Conservation (phyloP, 192 early-diverging fungal genomes). For the Lunasporangiospora selenospora region DNA sequence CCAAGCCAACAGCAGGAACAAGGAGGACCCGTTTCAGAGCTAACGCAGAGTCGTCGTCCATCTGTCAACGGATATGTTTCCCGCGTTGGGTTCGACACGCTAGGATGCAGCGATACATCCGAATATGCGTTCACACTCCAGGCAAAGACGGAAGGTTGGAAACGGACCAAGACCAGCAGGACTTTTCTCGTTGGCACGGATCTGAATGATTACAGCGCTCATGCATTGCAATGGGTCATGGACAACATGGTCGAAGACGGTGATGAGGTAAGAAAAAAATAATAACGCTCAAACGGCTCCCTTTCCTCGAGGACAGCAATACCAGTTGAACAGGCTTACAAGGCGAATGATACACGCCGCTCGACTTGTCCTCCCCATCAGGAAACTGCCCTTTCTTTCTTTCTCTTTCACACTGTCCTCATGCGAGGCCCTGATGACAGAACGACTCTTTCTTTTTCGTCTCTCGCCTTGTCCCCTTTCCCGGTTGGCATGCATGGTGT, state of each 20-base stretch:
- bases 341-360: no score
- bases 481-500: no score
- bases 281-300: no score
- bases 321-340: no score
- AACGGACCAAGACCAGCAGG: conserved; percentile 29
- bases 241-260: conserved; percentile 60
- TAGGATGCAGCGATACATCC: conserved; percentile 27
- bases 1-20: not conserved
- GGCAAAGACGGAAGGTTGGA: conserved; percentile 36
- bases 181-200: conserved; percentile 65
- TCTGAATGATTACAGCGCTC: conserved; percentile 58
- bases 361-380: no score
- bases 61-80: conserved; percentile 18
- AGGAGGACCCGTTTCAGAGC: conserved; percentile 1
- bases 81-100: conserved; percentile 44
- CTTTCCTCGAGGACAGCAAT: no score
- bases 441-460: no score
- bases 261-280: conserved; percentile 57
- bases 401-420: no score
- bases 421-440: no score
- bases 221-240: conserved; percentile 59
- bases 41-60: no score
- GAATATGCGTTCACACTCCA: conserved; percentile 42
- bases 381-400: not conserved
- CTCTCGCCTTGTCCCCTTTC: no score